A percentile compares a stretch with the other conserved stretches of the same genome.
Conservation (phyloP, 306 rosid species). For the Argentina anserina region DNA sequence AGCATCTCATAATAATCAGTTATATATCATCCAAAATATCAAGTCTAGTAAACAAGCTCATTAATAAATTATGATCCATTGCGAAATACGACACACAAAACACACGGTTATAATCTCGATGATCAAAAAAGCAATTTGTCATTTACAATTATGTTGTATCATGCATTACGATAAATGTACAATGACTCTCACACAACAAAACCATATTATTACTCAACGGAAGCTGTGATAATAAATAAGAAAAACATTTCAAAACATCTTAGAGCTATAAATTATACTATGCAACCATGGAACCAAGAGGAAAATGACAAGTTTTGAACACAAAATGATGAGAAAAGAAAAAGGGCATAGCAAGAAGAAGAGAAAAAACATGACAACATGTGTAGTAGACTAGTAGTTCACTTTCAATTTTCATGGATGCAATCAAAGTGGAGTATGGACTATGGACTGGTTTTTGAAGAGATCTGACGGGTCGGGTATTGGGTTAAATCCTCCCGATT, state of each 20-base stretch:
- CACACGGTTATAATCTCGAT: background rate
- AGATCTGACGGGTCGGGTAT: constrained; percentile 8
- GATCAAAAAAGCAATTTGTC: background rate
- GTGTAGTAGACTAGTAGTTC: background rate
- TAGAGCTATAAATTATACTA: background rate
- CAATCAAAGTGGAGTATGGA: background rate
- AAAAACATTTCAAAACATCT: background rate
- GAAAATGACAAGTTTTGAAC: background rate
- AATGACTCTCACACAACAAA: too few relatives aligned
- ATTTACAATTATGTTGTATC: too few relatives aligned
- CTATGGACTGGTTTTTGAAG: background rate
- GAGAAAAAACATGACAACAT: background rate
- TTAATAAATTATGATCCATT: background rate
- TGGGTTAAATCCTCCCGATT: constrained; percentile 2
- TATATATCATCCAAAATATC: background rate
- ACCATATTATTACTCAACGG: too few relatives aligned
- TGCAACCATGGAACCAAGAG: background rate
- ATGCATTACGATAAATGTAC: too few relatives aligned
- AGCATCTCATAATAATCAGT: too few relatives aligned
- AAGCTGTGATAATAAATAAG: too few relatives aligned
- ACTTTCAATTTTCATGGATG: background rate
- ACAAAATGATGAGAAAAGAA: background rate
- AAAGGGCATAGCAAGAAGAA: background rate
- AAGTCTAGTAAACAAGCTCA: too few relatives aligned
- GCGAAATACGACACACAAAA: too few relatives aligned